Evolutionary conservation across 2,329 filamentous ascomycete species (phyloP), one percentile per base, ranked within the genome.

Genomic region (Botrytis cinerea): DNA sequence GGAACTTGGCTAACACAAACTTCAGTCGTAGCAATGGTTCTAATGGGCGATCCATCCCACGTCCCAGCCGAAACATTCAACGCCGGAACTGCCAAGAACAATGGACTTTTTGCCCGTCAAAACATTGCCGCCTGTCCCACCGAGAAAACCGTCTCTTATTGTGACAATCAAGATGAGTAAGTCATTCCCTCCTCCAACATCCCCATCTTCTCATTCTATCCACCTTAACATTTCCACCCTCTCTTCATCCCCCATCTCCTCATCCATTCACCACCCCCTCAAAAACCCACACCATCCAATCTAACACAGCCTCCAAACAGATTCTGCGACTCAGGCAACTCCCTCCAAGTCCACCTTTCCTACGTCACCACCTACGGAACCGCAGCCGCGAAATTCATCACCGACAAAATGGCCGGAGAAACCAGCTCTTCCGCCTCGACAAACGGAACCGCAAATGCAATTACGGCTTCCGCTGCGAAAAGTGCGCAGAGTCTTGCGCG

Each of bases 31-130:
- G 81, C 80, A 32, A 78, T 81, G 28, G 77, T 81, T n/a, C 78
- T 81, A 60, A 82, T 83, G 78, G 82, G 81, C 18, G 82, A 83
- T 71, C 82, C 82, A 12, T 76, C 79, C 4, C 80, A 79, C 69
- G 79, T 80, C 10, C 76, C 77, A 14, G 75, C 73, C 51, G 77
- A 80, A 43, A 28, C 78, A 0, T 81, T 80, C 76, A 77, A 82
- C 66, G 76, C 77, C 10, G 82, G 82, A 40, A 81, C 77, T 40
- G 67, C 70, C 40, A 77, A 74, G 32, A 74, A 74, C 25, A 73
- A 77, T 40, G 82, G 82, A 25, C 63, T 78, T n/a, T 78, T 79
- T 71, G 75, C 75, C 2, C 75, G 78, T 25, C 32, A 64, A 45
- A 73, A 76, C 45, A 67, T 46, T 22, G 72, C 73, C 5, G 46